Base-by-base conservation (phyloP, 1,284 basidiomycete species). In the Peniophora sp. region DNA sequence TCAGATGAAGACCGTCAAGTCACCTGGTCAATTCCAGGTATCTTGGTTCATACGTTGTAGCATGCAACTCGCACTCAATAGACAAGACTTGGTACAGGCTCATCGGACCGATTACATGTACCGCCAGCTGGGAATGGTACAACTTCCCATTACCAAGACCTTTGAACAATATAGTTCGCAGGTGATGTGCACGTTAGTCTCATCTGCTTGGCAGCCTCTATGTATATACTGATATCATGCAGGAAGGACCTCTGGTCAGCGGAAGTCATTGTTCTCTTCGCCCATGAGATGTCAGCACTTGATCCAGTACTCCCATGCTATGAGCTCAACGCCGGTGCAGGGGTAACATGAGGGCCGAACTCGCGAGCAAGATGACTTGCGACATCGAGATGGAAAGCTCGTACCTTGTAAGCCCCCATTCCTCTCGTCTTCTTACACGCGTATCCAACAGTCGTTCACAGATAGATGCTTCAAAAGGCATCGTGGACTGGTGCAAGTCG, bases 401-500 rank as follows among this genome's bases (percentile, higher is more conserved):
- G 6, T 93, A 93, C 62, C 69, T 97, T 52, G 92, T 94, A 56
- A 51, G 59, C 58, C 27, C 34, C 34, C 37, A 18, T 34, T 20
- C 37, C 2, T 24, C 54, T 51, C 58, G 47, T 12, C 20, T 42
- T 17, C 46, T 52, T 18, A 8, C 35, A 15, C 27, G 39, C 17
- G 37, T 11, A 17, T 41, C n/a, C 8, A 41, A 6, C 6, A 6
- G 27, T 24, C n/a, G n/a, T 12, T 15, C 3, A 11, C 56, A 97
- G 94, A 73, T 97, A 51, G 94, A 98, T 65, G 85, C 86, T 42
- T 91, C 88, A 1, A 86, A 86, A 62, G 68, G 80, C 45, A 71
- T 99, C 12, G 74, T 97, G 42, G 69, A 76, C 10, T 97, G 93
- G 92, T 78, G 88, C 1, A 74, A 70, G 47, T 67, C 64, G 14